Percentiles rank a stretch among this genome's conserved stretches.
Evolutionary conservation across 495 filamentous ascomycete genomes (phyloP).

Genomic region (Endocarpon pusillum): DNA sequence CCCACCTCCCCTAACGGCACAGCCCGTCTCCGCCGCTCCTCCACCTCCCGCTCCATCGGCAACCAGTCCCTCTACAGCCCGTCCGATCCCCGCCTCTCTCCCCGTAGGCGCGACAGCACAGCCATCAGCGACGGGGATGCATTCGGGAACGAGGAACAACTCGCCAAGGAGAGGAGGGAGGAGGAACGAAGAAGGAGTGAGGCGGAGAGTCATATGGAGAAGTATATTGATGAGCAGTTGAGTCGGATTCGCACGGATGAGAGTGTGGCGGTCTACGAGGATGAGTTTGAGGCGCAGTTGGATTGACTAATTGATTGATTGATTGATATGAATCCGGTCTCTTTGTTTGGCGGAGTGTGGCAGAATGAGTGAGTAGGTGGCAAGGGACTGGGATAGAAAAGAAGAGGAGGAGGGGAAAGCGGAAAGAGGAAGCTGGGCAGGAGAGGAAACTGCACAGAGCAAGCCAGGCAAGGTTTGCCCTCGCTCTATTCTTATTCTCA

Average conservation of each 20-base stretch:
- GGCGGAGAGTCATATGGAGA: constrained; percentile 46
- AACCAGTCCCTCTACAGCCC: constrained; percentile 62
- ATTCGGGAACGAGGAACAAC: constrained; percentile 18
- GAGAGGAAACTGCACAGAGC: no score
- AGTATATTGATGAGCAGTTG: constrained; percentile 56
- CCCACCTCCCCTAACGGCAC: constrained; percentile 20
- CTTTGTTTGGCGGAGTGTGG: no score
- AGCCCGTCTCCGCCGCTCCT: constrained; percentile 53
- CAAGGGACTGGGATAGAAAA: no score
- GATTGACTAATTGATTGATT: no score
- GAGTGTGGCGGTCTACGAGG: constrained; percentile 34
- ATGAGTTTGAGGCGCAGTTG: constrained; percentile 41
- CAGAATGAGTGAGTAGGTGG: no score
- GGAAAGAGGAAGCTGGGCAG: no score
- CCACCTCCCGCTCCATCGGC: constrained; percentile 71
- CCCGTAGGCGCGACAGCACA: constrained; percentile 13
- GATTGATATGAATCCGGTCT: no score
- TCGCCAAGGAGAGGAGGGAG: constrained; percentile 14
- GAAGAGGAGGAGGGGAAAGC: no score
- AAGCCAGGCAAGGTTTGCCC: no score
- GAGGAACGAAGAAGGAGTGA: constrained; percentile 27
- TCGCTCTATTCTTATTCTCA: no score
- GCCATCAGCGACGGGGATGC: constrained; percentile 4
- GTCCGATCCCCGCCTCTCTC: constrained; percentile 27
- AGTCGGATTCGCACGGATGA: constrained; percentile 36